Percentiles rank a stretch among this genome's conserved stretches.
These are phyloP conservation scores for Acacia crassicarpa DNA, from an alignment of 306 rosid genomes.

Conservation along the genomic window DNA sequence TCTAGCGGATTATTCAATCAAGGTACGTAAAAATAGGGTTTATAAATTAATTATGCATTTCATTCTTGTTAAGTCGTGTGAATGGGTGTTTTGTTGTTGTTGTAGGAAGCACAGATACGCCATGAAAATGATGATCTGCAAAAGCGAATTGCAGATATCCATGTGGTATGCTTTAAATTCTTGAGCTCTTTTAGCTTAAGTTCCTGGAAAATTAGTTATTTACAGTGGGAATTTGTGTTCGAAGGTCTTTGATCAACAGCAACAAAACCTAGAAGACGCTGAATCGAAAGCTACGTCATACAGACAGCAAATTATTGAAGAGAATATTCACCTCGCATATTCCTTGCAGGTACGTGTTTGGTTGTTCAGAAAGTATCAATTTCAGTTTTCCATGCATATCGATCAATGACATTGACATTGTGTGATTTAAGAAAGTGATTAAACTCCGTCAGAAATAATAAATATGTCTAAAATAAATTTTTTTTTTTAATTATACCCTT, in stretches of 20 bases:
- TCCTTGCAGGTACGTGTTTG: conserved; percentile 44
- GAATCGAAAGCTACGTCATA: conserved; percentile 58
- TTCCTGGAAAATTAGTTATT: background rate
- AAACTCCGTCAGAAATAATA: too few relatives aligned
- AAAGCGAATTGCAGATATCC: conserved; percentile 89
- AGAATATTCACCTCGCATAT: conserved; percentile 81
- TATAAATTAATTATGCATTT: conserved; percentile 1
- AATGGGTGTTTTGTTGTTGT: background rate
- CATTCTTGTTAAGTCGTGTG: background rate
- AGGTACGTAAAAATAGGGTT: conserved; percentile 56
- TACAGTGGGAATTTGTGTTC: background rate
- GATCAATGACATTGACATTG: too few relatives aligned
- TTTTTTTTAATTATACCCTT: too few relatives aligned
- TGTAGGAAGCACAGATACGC: conserved; percentile 76
- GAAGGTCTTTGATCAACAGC: conserved; percentile 67
- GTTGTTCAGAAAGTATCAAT: background rate
- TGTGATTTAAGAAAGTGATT: too few relatives aligned
- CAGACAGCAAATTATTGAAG: conserved; percentile 92
- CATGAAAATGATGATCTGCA: conserved; percentile 80
- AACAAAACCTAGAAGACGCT: conserved; percentile 55
- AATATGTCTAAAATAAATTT: too few relatives aligned
- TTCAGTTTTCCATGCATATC: background rate
- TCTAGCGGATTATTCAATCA: conserved; percentile 81
- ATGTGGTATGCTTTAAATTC: conserved; percentile 49
- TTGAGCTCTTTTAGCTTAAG: background rate